Percentiles rank a stretch among this genome's conserved stretches.
phyloP scores from a whole-genome alignment of 257 asterid genomes.

The Gentiana dahurica region DNA sequence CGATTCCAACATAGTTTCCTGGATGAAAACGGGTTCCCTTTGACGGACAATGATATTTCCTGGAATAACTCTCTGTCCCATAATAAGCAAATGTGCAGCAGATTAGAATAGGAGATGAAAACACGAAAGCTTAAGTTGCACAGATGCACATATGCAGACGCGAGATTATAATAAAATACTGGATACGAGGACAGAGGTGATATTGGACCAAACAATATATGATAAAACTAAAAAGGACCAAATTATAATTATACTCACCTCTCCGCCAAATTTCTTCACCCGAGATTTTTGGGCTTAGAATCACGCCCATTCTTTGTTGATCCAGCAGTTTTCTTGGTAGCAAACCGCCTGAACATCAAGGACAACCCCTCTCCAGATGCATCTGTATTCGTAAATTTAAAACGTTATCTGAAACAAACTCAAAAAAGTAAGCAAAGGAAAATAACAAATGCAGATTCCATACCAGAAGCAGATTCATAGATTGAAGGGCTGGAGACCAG shows the following conservation, averaged over 20 bases:
- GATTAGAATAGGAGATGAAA: background rate
- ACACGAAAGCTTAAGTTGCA: background rate
- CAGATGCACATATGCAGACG: too few relatives aligned
- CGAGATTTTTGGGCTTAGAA: conserved; percentile 80
- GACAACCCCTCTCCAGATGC: conserved; percentile 72
- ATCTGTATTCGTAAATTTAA: conserved; percentile 20
- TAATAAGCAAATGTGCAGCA: background rate
- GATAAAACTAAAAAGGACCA: too few relatives aligned
- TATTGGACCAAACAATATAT: background rate
- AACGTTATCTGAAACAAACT: background rate
- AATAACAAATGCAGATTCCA: background rate
- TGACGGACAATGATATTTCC: conserved; percentile 92
- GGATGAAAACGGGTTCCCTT: conserved; percentile 96
- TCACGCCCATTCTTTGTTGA: conserved; percentile 93
- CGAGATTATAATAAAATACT: too few relatives aligned
- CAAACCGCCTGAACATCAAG: conserved; percentile 80
- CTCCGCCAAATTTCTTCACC: conserved; percentile 96
- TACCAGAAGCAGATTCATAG: conserved; percentile 52
- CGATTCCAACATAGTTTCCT: conserved; percentile 73
- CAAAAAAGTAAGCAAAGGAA: background rate
- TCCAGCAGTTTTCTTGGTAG: conserved; percentile 84
- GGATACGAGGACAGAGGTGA: too few relatives aligned
- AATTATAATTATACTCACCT: conserved; percentile 33
- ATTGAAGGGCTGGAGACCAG: conserved; percentile 36
- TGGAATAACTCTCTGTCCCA: conserved; percentile 68